These are phyloP conservation scores for Fusarium sambucinum DNA, from an alignment of 2,329 filamentous ascomycete genomes.

Conservation along the genomic window DNA sequence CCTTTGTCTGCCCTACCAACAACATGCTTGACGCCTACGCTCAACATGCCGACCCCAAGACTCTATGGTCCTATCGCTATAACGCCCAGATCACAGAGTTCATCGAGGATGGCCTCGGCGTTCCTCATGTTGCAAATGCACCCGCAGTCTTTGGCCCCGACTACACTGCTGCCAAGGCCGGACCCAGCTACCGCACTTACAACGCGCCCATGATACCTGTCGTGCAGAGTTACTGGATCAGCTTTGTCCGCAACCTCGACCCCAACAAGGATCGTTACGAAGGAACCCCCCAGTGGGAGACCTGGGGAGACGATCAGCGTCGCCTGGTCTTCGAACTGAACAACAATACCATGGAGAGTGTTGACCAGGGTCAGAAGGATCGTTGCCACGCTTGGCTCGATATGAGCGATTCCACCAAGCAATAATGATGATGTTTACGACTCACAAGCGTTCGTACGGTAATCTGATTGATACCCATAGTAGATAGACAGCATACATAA, in stretches of 20 bases:
- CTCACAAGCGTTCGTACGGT: conserved; percentile 1
- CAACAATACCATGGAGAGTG: conserved; percentile 56
- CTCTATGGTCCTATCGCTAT: conserved; percentile 63
- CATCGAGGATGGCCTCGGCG: conserved; percentile 56
- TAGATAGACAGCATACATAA: conserved; percentile 7
- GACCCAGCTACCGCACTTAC: conserved; percentile 57
- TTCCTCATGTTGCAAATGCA: conserved; percentile 62
- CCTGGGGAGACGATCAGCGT: conserved; percentile 52
- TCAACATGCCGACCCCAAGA: conserved; percentile 30
- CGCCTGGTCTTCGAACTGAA: conserved; percentile 57
- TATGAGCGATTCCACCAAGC: conserved; percentile 50
- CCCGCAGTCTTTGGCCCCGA: conserved; percentile 63
- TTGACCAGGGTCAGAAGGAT: conserved; percentile 50
- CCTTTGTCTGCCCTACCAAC: conserved; percentile 59
- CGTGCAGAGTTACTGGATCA: conserved; percentile 64
- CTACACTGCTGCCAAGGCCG: conserved; percentile 37
- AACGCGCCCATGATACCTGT: conserved; percentile 60
- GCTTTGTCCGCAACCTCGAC: conserved; percentile 60
- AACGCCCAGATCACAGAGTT: conserved; percentile 59
- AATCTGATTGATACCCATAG: conserved; percentile 36
- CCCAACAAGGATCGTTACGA: conserved; percentile 55
- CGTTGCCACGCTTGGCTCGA: conserved; percentile 59
- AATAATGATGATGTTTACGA: conserved; percentile 34
- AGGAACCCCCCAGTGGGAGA: conserved; percentile 57
- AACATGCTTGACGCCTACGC: conserved; percentile 55